Base-by-base conservation (phyloP, 176 grass and related monocot genomes). In the Thinopyrum elongatum region DNA sequence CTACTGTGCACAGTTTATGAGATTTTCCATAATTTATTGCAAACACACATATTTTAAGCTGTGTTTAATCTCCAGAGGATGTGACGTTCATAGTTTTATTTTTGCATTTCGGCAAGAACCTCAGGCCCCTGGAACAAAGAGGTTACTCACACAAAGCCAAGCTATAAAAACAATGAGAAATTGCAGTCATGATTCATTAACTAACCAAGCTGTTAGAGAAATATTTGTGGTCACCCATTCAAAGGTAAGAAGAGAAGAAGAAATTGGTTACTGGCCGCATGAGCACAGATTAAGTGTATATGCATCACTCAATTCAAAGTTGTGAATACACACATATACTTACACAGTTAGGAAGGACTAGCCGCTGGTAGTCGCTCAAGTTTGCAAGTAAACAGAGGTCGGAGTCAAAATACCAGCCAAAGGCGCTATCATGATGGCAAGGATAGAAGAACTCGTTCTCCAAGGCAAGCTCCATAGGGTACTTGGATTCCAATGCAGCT, bases 281-380 rank as follows among this genome's bases (percentile, higher is more conserved):
- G 15, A 17, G 47, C 47, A 51, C 47, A 51, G 47, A 16, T 17
- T 51, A 70, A 70, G 36, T n/a, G 33, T 70, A 38, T 2, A 23
- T 23, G 68, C 4, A 39, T 39, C 22, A n/a, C 21, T n/a, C 7
- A 39, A 39, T 3, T 70, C 4, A 70, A 70, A 39, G 22, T 42
- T 23, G 68, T 1, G 9, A 39, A 23, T 39, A 13, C 34, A 13
- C 68, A 72, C 10, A 73, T 26, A 39, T 70, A 73, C 70, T 73
- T 73, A 73, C 70, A 73, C 41, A 1, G 25, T 73, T 73, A 3
- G 4, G 7, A 44, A 46, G n/a, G 70, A 73, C 38, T 8, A 73
- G 38, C 70, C 70, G 38, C 38, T 73, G 70, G n/a, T 73, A 73
- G 70, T 73, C 70, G 39, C 11, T 73, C 70, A 46, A 73, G 38